Evolutionary conservation across 345 rosid species (phyloP).

Genomic region (Bruguiera parviflora): DNA sequence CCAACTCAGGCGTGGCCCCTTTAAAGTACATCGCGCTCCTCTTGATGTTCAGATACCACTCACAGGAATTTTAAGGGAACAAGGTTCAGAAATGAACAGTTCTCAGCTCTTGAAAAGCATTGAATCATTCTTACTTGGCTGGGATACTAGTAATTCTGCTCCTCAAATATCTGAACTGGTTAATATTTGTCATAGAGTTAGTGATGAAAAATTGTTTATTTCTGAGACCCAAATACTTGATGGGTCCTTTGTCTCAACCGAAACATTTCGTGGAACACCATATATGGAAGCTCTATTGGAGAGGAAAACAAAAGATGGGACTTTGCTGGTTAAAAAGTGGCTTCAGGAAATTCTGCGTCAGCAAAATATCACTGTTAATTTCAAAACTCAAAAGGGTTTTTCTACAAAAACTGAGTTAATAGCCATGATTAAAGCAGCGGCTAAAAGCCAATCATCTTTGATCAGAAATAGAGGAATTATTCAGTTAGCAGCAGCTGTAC

Average conservation of each 20-base stretch:
- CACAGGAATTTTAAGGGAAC: slow-evolving; percentile 51
- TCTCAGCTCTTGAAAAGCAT: slow-evolving; percentile 50
- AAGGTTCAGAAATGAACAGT: slow-evolving; percentile 36
- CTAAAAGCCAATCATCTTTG: slow-evolving; percentile 55
- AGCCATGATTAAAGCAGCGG: slow-evolving; percentile 59
- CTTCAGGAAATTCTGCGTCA: slow-evolving; percentile 78
- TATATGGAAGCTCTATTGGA: slow-evolving; percentile 82
- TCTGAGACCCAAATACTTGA: slow-evolving; percentile 39
- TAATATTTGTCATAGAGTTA: slow-evolving; percentile 28
- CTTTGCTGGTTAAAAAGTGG: slow-evolving; percentile 84
- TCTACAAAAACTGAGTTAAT: slow-evolving; percentile 65
- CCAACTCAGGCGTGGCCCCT: slow-evolving; percentile 43
- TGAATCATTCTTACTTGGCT: slow-evolving; percentile 67
- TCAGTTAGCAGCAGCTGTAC: slow-evolving; percentile 76
- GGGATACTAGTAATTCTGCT: slow-evolving; percentile 49
- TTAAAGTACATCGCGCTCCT: slow-evolving; percentile 54
- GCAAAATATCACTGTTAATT: slow-evolving; percentile 52
- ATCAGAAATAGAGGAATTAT: slow-evolving; percentile 77
- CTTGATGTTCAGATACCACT: slow-evolving; percentile 79
- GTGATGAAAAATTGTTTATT: slow-evolving; percentile 30
- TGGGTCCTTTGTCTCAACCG: slow-evolving; percentile 74
- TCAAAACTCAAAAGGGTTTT: slow-evolving; percentile 65
- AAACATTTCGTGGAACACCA: slow-evolving; percentile 75
- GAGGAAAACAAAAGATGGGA: slow-evolving; percentile 81
- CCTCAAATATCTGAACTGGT: slow-evolving; percentile 33